A percentile compares a stretch with the other conserved stretches of the same genome.
phyloP scores from a whole-genome alignment of 2,329 filamentous ascomycete genomes.

The Lachnum nothofagi region DNA sequence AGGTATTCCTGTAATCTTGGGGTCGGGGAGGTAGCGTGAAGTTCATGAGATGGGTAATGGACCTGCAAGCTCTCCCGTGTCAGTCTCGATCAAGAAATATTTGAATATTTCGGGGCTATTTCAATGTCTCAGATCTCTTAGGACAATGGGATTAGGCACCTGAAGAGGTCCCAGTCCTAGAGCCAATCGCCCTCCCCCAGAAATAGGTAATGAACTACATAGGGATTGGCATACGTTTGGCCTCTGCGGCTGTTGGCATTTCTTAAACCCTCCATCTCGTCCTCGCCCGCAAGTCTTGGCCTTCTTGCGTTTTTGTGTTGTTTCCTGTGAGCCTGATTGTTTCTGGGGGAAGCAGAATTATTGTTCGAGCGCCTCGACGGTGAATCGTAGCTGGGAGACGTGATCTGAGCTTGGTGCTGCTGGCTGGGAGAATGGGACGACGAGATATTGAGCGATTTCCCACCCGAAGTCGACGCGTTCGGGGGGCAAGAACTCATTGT shows the following conservation, averaged over 20 bases:
- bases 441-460: constrained; percentile 30
- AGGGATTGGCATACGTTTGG: too few species aligned
- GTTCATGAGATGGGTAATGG: constrained; percentile 94
- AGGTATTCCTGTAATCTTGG: constrained; percentile 48
- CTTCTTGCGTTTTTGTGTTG: constrained; percentile 80
- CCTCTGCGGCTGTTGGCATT: constrained; percentile 73
- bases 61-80: too few species aligned
- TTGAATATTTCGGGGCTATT: too few species aligned
- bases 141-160: too few species aligned
- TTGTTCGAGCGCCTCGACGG: constrained; percentile 24
- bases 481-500: constrained; percentile 32
- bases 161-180: too few species aligned
- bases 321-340: constrained; percentile 69
- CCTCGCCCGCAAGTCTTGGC: constrained; percentile 72
- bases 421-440: constrained; percentile 28
- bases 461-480: constrained; percentile 28
- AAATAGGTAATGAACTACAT: too few species aligned
- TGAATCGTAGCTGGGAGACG: constrained; percentile 29
- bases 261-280: constrained; percentile 76
- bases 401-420: constrained; percentile 27
- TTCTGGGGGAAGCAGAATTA: constrained; percentile 52
- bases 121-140: too few species aligned
- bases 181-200: too few species aligned
- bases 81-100: too few species aligned
- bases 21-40: constrained; percentile 76